These are phyloP conservation scores for Claviceps arundinis DNA, from an alignment of 2,329 filamentous ascomycete genomes.

Conservation along the genomic window DNA sequence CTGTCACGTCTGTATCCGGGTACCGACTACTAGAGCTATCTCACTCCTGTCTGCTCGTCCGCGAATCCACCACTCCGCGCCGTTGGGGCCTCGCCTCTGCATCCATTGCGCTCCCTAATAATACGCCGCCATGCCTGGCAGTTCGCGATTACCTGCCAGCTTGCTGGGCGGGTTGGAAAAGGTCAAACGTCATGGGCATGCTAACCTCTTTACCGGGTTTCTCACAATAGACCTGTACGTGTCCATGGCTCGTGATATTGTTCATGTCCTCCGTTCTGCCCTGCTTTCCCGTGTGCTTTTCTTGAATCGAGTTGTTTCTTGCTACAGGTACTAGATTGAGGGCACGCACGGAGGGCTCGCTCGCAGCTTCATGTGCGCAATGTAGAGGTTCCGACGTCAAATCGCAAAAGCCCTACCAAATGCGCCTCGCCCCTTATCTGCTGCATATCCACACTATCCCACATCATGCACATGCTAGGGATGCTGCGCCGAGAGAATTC, in stretches of 20 bases:
- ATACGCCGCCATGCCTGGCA: conserved; percentile 42
- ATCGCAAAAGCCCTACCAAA: neutral
- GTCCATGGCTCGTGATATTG: neutral
- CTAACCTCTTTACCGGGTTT: conserved; percentile 42
- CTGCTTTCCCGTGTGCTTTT: neutral
- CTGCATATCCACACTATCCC: neutral
- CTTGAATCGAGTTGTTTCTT: neutral
- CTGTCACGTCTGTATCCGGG: no score
- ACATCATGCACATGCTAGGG: neutral
- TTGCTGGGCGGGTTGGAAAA: conserved; percentile 52
- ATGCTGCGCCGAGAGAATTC: neutral
- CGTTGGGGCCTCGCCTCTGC: neutral
- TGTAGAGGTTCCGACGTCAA: neutral
- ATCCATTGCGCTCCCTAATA: neutral
- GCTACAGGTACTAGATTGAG: neutral
- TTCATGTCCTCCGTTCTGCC: neutral
- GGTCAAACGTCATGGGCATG: conserved; percentile 43
- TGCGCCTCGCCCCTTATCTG: neutral
- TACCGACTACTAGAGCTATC: no score
- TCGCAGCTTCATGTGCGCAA: neutral
- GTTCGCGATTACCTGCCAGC: conserved; percentile 57
- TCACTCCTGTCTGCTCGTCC: no score
- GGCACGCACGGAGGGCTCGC: neutral
- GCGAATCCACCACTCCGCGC: no score
- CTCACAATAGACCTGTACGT: conserved; percentile 58